phyloP scores from a whole-genome alignment of 345 rosid genomes.

The Eutrema japonicum region DNA sequence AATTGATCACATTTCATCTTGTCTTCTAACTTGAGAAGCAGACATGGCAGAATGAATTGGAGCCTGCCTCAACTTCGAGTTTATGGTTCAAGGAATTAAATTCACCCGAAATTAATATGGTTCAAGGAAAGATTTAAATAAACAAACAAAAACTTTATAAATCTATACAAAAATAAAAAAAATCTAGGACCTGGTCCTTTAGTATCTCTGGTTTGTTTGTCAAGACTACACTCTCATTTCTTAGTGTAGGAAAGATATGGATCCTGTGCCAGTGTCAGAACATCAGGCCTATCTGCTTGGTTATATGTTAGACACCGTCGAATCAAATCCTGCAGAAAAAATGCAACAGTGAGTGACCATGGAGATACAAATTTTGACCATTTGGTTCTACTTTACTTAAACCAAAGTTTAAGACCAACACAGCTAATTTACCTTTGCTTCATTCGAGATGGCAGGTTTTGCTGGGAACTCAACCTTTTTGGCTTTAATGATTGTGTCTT shows the following conservation, averaged over 20 bases:
- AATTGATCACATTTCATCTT: not conserved
- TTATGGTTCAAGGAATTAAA: conserved; percentile 3
- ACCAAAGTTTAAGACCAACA: not conserved
- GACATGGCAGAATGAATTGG: not conserved
- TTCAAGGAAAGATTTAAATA: conserved; percentile 10
- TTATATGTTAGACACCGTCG: conserved; percentile 89
- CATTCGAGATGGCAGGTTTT: conserved; percentile 85
- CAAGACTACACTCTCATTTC: conserved; percentile 54
- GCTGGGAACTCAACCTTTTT: conserved; percentile 95
- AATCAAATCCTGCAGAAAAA: conserved; percentile 74
- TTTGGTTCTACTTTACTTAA: conserved; percentile 28
- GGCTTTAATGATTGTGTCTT: conserved; percentile 96
- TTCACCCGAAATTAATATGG: conserved; percentile 27
- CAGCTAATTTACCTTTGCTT: conserved; percentile 76
- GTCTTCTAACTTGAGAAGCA: not conserved
- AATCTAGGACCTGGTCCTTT: conserved; percentile 27
- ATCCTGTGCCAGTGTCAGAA: conserved; percentile 81
- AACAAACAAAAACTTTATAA: conserved; percentile 27
- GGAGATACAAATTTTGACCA: conserved; percentile 3
- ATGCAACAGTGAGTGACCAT: conserved; percentile 17
- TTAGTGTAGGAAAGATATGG: conserved; percentile 77
- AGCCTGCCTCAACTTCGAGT: conserved; percentile 4
- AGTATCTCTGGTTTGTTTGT: conserved; percentile 37
- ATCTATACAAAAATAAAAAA: conserved; percentile 32
- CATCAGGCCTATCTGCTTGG: conserved; percentile 92